Evolutionary conservation across 148 eudicot genomes (phyloP).

Genomic region (Vaccinium myrtillus): DNA sequence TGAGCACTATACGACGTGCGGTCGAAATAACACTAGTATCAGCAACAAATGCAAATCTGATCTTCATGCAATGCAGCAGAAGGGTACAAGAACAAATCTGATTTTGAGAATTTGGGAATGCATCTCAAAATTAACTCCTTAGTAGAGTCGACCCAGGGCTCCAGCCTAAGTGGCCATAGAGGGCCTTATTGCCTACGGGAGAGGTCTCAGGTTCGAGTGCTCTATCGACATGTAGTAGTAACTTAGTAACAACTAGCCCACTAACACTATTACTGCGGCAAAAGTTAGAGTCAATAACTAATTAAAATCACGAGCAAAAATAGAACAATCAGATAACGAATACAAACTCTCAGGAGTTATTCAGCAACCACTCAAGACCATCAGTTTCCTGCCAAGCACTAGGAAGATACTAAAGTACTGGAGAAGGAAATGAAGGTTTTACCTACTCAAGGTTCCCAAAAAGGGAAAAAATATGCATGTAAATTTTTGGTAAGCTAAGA

Average conservation of each 20-base stretch:
- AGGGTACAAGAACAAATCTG: not conserved
- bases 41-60: too few species aligned
- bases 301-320: not conserved
- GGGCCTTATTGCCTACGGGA: too few species aligned
- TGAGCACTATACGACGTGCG: too few species aligned
- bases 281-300: not conserved
- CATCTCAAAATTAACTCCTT: not conserved
- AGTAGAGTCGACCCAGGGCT: too few species aligned
- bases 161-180: too few species aligned
- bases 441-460: too few species aligned
- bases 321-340: not conserved
- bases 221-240: too few species aligned
- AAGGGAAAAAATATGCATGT: not conserved
- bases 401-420: not conserved
- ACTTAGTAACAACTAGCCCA: not conserved
- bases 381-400: not conserved
- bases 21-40: too few species aligned
- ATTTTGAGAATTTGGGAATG: not conserved
- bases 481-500: not conserved
- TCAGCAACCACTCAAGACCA: not conserved
- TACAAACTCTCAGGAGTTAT: not conserved
- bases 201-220: too few species aligned
- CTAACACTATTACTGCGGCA: too few species aligned
- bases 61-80: too few species aligned
- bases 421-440: not conserved